A percentile compares a stretch with the other conserved stretches of the same genome.
Evolutionary conservation across 345 rosid genomes (phyloP).

Genomic region (Arabidopsis thaliana): DNA sequence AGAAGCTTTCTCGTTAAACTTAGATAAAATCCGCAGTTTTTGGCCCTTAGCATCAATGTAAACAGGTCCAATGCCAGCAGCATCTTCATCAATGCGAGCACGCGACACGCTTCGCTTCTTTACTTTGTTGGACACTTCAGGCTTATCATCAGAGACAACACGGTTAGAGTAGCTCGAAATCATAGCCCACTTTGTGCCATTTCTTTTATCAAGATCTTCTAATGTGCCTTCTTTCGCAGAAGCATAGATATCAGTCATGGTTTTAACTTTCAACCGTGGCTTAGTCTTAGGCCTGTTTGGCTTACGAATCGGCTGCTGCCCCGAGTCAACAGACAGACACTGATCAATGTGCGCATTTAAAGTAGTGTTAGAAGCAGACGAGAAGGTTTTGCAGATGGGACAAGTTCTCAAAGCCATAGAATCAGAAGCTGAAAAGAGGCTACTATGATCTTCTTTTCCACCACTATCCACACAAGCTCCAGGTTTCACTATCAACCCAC

Average conservation of each 20-base stretch:
- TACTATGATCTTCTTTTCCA: conserved; percentile 63
- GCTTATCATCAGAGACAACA: conserved; percentile 47
- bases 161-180: conserved; percentile 52
- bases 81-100: conserved; percentile 50
- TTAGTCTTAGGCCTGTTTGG: conserved; percentile 68
- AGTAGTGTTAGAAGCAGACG: conserved; percentile 96
- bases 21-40: conserved; percentile 83
- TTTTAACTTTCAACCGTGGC: conserved; percentile 63
- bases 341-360: conserved; percentile 98
- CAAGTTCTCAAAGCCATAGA: conserved; percentile 62
- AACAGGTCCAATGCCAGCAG: conserved; percentile 71
- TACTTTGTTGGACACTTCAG: conserved; percentile 45
- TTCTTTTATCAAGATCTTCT: conserved; percentile 48
- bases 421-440: conserved; percentile 48
- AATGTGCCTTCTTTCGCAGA: conserved; percentile 61
- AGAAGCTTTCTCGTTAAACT: conserved; percentile 45
- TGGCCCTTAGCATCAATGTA: conserved; percentile 89
- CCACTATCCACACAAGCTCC: conserved; percentile 57
- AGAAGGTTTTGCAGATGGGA: conserved; percentile 98
- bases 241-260: conserved; percentile 79
- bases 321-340: conserved; percentile 80
- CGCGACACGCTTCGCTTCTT: conserved; percentile 53
- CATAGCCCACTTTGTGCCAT: conserved; percentile 47
- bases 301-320: conserved; percentile 59
- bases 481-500: conserved; percentile 69